phyloP scores from a whole-genome alignment of 192 early-diverging fungal genomes.

The Neocallimastix lanati region DNA sequence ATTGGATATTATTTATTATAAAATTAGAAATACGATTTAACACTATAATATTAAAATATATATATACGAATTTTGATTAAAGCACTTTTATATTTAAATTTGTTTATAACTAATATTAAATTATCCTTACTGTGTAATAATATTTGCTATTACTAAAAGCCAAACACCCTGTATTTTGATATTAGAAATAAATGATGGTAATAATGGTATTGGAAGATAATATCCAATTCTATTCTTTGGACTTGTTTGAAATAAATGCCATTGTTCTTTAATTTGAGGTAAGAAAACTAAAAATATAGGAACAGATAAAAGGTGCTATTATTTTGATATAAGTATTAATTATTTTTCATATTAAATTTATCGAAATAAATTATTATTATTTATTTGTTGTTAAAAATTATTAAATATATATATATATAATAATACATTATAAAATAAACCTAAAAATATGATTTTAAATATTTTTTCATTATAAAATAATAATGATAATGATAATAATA shows the following conservation, averaged over 20 bases:
- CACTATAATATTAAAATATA: background rate
- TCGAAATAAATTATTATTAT: no score
- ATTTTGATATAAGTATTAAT: no score
- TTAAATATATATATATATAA: no score
- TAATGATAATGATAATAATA: no score
- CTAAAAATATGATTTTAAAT: no score
- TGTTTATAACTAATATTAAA: no score
- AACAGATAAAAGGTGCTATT: background rate
- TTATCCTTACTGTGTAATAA: background rate
- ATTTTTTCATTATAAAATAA: no score
- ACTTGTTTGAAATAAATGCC: background rate
- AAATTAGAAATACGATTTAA: background rate
- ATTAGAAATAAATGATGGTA: background rate
- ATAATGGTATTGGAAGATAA: background rate
- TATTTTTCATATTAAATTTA: no score
- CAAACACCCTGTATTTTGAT: background rate
- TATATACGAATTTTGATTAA: background rate
- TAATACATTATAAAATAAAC: no score
- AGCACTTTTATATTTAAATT: background rate
- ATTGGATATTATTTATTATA: no score
- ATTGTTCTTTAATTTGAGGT: background rate
- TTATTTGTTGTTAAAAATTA: no score
- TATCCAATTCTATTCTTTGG: background rate
- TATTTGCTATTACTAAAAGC: background rate
- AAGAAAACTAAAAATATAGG: background rate